Percentiles rank a stretch among this genome's conserved stretches.
These are phyloP conservation scores for Pythium brassicae DNA, from an alignment of 352 stramenopile genomes.

Conservation along the genomic window DNA sequence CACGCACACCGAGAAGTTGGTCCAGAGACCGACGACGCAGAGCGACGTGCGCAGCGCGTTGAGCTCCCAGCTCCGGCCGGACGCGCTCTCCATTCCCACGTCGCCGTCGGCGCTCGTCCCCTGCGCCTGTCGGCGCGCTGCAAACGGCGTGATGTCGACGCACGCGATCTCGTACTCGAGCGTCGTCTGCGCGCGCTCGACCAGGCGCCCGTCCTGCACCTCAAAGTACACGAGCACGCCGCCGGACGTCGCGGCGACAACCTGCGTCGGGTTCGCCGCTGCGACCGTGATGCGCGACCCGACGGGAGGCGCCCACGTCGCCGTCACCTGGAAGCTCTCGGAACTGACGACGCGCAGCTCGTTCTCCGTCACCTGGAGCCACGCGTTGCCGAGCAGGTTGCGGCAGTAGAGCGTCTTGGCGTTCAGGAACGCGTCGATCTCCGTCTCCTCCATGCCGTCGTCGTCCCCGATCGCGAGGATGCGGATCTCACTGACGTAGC, in stretches of 20 bases:
- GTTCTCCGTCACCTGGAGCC: conserved; percentile 93
- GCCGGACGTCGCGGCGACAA: conserved; percentile 89
- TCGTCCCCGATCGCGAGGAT: conserved; percentile 90
- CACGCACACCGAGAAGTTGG: conserved; percentile 90
- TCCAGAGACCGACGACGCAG: conserved; percentile 90
- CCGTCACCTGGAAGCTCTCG: conserved; percentile 48
- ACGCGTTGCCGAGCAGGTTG: conserved; percentile 86
- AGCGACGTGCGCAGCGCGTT: conserved; percentile 45
- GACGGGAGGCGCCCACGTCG: conserved; percentile 72
- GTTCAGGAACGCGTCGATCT: conserved; percentile 84
- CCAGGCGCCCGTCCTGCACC: conserved; percentile 50
- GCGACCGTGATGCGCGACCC: conserved; percentile 79
- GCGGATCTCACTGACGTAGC: conserved; percentile 95
- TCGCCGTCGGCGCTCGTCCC: conserved; percentile 24
- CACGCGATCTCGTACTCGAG: conserved; percentile 96
- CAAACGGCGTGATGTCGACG: conserved; percentile 83
- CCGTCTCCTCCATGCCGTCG: conserved; percentile 91
- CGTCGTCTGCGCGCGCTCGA: conserved; percentile 52
- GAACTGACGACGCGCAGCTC: conserved; percentile 89
- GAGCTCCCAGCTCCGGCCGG: conserved; percentile 52
- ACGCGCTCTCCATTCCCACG: conserved; percentile 48
- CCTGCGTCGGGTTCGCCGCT: conserved; percentile 86
- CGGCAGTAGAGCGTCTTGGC: conserved; percentile 91
- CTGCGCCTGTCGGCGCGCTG: conserved; percentile 1
- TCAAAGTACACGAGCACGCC: conserved; percentile 91